These are phyloP conservation scores for Ophiostoma australiae DNA, from an alignment of 2,329 filamentous ascomycete species.

Conservation along the genomic window DNA sequence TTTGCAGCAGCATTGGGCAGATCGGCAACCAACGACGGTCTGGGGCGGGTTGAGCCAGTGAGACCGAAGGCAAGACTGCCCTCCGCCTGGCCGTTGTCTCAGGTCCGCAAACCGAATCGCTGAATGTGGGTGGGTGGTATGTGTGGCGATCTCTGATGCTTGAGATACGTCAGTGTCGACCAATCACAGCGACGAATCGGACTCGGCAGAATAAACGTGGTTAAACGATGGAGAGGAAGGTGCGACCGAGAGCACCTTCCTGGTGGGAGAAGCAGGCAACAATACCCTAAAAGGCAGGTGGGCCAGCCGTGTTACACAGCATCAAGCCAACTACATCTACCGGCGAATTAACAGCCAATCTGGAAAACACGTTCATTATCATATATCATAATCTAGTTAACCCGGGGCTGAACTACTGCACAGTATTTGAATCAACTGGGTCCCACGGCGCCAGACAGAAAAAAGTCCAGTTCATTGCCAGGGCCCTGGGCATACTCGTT, in stretches of 20 bases:
- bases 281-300: not conserved
- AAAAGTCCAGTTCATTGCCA: conserved; percentile 74
- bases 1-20: not conserved
- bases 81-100: not conserved
- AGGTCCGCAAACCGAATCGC: not conserved
- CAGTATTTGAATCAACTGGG: not conserved
- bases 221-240: not conserved
- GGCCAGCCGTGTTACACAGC: not conserved
- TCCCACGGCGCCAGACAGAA: conserved; percentile 42
- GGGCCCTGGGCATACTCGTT: conserved; percentile 67
- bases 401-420: not conserved
- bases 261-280: not conserved
- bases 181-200: not conserved
- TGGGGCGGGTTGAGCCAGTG: not conserved
- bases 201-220: not conserved
- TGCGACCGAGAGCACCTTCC: not conserved
- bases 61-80: not conserved
- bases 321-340: not conserved
- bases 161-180: not conserved
- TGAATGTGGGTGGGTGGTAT: not conserved
- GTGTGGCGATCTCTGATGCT: not conserved
- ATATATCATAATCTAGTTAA: not conserved
- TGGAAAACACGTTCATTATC: not conserved
- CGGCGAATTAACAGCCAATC: not conserved
- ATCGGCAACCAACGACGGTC: not conserved